Percentiles rank a stretch among this genome's conserved stretches.
Conservation (phyloP, 1,139 yeast species). For the Debaryomyces psychrophilus region DNA sequence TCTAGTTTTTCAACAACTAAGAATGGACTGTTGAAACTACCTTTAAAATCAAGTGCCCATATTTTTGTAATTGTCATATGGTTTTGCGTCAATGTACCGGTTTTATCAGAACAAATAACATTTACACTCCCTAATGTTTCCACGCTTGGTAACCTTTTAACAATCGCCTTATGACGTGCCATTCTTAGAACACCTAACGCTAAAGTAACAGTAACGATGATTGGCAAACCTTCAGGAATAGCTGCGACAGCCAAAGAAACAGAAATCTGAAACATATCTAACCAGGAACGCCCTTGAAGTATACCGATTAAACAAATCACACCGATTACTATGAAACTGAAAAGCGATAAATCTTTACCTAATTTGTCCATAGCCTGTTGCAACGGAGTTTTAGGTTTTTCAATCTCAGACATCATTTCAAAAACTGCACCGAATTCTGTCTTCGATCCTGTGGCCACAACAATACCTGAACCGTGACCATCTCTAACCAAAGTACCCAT, state of each 20-base stretch:
- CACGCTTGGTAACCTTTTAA: slow-evolving; percentile 88
- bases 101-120: slow-evolving; percentile 92
- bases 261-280: slow-evolving; percentile 96
- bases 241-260: slow-evolving; percentile 98
- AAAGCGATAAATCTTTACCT: slow-evolving; percentile 83
- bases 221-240: slow-evolving; percentile 96
- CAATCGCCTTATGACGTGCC: slow-evolving; percentile 93
- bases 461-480: slow-evolving; percentile 91
- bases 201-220: slow-evolving; percentile 92
- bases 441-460: slow-evolving; percentile 83
- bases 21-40: slow-evolving; percentile 49
- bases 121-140: slow-evolving; percentile 95
- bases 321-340: slow-evolving; percentile 85
- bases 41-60: slow-evolving; percentile 77
- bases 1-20: slow-evolving; percentile 53
- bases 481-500: slow-evolving; percentile 97
- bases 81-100: slow-evolving; percentile 93
- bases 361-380: slow-evolving; percentile 93
- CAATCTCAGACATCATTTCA: slow-evolving; percentile 91
- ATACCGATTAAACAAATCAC: slow-evolving; percentile 84
- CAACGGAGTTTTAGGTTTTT: slow-evolving; percentile 94
- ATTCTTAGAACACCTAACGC: slow-evolving; percentile 94
- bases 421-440: slow-evolving; percentile 91
- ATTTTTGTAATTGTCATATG: slow-evolving; percentile 89
- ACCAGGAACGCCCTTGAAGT: slow-evolving; percentile 88